A percentile compares a stretch with the other conserved stretches of the same genome.
Conservation (phyloP, 2,329 filamentous ascomycete genomes). For the Fusarium aywerte region DNA sequence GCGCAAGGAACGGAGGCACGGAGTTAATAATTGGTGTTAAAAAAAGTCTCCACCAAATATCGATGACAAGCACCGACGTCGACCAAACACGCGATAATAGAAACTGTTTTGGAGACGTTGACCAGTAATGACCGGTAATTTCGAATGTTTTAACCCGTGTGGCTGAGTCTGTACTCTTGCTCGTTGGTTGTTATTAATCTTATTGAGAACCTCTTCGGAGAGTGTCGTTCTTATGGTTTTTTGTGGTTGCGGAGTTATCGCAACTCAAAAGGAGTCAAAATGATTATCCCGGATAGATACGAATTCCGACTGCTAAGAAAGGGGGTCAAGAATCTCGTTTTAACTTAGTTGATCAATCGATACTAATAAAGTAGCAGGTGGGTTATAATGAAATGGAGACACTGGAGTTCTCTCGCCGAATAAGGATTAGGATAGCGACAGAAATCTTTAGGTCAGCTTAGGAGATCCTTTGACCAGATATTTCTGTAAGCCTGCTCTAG, state of each 20-base stretch:
- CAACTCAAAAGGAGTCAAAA: background rate
- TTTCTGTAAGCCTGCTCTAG: too few species aligned
- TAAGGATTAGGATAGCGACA: too few species aligned
- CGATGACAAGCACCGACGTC: slow-evolving; percentile 26
- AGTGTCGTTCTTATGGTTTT: slow-evolving; percentile 4
- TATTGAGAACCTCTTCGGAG: background rate
- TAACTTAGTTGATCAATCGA: slow-evolving; percentile 16
- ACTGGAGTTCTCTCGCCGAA: too few species aligned
- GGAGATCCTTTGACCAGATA: too few species aligned
- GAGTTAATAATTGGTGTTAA: slow-evolving; percentile 35
- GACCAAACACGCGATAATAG: slow-evolving; percentile 24
- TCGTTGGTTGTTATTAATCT: background rate
- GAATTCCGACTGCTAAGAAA: slow-evolving; percentile 9
- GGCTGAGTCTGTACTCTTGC: slow-evolving; percentile 16
- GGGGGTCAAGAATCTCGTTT: slow-evolving; percentile 14
- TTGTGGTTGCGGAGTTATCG: slow-evolving; percentile 33
- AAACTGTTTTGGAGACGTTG: background rate
- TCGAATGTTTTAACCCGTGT: slow-evolving; percentile 5
- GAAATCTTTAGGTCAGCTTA: too few species aligned
- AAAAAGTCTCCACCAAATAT: slow-evolving; percentile 26
- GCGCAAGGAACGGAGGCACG: slow-evolving; percentile 11
- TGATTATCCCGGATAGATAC: slow-evolving; percentile 24
- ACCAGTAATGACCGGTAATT: slow-evolving; percentile 2
- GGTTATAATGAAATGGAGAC: too few species aligned
- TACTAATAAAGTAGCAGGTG: too few species aligned